phyloP scores from a whole-genome alignment of 2,329 filamentous ascomycete genomes.

The Nothophaeocryptopus gaeumannii region DNA sequence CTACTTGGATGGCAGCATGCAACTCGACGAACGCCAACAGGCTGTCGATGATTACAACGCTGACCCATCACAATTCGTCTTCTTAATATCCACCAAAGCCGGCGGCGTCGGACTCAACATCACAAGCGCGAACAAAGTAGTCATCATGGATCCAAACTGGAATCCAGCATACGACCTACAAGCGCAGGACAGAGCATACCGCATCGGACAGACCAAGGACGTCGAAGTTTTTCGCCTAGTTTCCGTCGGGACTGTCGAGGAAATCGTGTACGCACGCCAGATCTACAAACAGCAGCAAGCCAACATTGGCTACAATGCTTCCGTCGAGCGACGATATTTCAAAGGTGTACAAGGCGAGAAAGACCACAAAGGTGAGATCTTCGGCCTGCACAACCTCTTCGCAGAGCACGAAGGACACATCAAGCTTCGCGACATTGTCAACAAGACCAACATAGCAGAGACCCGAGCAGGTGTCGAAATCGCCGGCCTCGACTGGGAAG shows the following conservation, averaged over 20 bases:
- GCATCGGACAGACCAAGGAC: slow-evolving; percentile 87
- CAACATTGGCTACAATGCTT: slow-evolving; percentile 94
- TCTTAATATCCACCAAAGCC: slow-evolving; percentile 89
- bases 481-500: slow-evolving; percentile 73
- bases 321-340: slow-evolving; percentile 89
- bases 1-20: slow-evolving; percentile 83
- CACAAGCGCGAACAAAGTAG: slow-evolving; percentile 95
- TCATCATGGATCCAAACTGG: slow-evolving; percentile 96
- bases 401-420: slow-evolving; percentile 75
- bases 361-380: slow-evolving; percentile 86
- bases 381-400: slow-evolving; percentile 84
- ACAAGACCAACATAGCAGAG: slow-evolving; percentile 97
- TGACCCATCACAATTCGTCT: slow-evolving; percentile 83
- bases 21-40: slow-evolving; percentile 74
- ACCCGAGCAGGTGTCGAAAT: slow-evolving; percentile 80
- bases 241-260: slow-evolving; percentile 88
- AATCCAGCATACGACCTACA: slow-evolving; percentile 93
- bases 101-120: slow-evolving; percentile 95
- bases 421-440: slow-evolving; percentile 89
- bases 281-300: slow-evolving; percentile 99
- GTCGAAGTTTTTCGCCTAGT: slow-evolving; percentile 94
- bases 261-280: slow-evolving; percentile 93
- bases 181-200: slow-evolving; percentile 92
- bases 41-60: slow-evolving; percentile 90
- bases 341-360: slow-evolving; percentile 84